Conservation (phyloP, 805 yeast genomes). For the Suhomyces tanzawaensis region DNA sequence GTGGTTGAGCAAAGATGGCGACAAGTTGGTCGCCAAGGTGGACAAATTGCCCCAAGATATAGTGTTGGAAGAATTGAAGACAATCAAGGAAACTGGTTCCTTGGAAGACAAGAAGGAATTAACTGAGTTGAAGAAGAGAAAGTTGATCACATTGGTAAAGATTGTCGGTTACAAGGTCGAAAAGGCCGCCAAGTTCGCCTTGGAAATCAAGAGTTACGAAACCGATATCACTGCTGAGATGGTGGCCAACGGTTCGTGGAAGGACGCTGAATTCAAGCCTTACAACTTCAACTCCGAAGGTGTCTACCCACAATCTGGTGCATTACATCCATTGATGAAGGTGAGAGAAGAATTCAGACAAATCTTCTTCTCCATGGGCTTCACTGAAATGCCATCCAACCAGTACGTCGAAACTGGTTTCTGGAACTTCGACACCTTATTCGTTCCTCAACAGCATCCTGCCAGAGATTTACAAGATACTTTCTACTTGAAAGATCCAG, state of each 20-base stretch:
- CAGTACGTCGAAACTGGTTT: slow-evolving; percentile 97
- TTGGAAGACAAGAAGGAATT: slow-evolving; percentile 64
- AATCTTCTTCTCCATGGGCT: slow-evolving; percentile 96
- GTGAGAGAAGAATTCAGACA: slow-evolving; percentile 98
- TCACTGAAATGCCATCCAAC: slow-evolving; percentile 98
- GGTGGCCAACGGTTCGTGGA: slow-evolving; percentile 82
- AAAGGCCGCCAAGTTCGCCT: slow-evolving; percentile 83
- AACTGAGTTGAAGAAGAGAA: slow-evolving; percentile 89
- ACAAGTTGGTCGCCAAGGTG: slow-evolving; percentile 64
- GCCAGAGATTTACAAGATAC: slow-evolving; percentile 99
- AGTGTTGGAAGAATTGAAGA: slow-evolving; percentile 61
- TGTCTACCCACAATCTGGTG: slow-evolving; percentile 79
- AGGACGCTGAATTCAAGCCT: slow-evolving; percentile 81
- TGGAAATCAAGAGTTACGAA: slow-evolving; percentile 75
- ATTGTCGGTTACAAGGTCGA: slow-evolving; percentile 68
- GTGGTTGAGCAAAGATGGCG: slow-evolving; percentile 90
- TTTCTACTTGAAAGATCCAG: slow-evolving; percentile 93
- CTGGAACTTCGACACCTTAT: slow-evolving; percentile 98
- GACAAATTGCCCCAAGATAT: slow-evolving; percentile 59
- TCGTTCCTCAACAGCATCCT: slow-evolving; percentile 99
- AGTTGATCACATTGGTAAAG: slow-evolving; percentile 70
- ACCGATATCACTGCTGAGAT: slow-evolving; percentile 95
- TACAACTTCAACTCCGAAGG: slow-evolving; percentile 97
- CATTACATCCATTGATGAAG: slow-evolving; percentile 93
- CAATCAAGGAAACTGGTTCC: slow-evolving; percentile 55